Base-by-base conservation (phyloP, 2,329 filamentous ascomycete genomes). In the Xylariales sp. region DNA sequence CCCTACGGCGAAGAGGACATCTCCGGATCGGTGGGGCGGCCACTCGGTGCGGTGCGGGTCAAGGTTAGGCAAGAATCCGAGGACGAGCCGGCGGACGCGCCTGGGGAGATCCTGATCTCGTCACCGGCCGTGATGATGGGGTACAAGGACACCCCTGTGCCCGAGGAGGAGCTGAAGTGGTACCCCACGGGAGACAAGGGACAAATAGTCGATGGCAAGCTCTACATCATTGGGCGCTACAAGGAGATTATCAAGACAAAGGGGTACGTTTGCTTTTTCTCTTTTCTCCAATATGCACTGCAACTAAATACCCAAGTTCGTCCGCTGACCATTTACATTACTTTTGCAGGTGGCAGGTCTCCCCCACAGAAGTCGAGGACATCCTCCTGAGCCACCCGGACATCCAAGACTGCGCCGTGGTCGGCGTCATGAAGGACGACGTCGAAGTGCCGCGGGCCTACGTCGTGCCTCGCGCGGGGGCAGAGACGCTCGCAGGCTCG, bases 201-300 rank as follows among this genome's bases (percentile, higher is more conserved):
- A 1, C 58, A 53, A 29, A 48, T 58, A 28, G 53, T 54, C 28
- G 48, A 59, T 14, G 62, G 59, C 7, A 51, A 59, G 14, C 58
- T 62, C 38, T 66, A 54, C 38, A 60, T 68, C 29, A 50, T 61
- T 6, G 65, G 63, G 19, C 56, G 64, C 5, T 60, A 59, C 5
- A 69, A 69, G 45, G 65, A 67, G 38, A 50, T 66, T 11, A 67
- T 70, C 52, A 70, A 70, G 52, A 65, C 70, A 8, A 56, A 63
- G 46, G 64, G 65, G 61, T 63, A 46, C 44, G 57, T 51, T 14
- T 8, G 7, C n/a, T n/a, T n/a, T 15, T n/a, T 37, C 41, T 24
- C 12, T 27, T 38, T 19, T 16, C 28, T 21, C 13, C 24, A 28
- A 23, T 31, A 12, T 18, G 17, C 27, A 27, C 27, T 19, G 23